Base-by-base conservation (phyloP, 2,329 filamentous ascomycete genomes). In the Arthrobotrys iridis region DNA sequence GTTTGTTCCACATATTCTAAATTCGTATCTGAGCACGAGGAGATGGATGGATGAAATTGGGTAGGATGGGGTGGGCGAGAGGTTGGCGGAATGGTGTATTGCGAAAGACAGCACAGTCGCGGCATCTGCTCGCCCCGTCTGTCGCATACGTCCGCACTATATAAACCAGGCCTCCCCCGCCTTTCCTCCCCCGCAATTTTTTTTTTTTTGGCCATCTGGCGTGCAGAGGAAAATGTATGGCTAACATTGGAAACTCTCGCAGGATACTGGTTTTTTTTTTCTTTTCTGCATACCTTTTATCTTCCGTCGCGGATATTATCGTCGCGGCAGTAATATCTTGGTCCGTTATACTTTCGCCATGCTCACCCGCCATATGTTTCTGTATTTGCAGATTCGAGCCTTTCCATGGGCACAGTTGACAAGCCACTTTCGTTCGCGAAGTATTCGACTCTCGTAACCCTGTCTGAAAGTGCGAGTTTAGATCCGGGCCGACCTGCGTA, bases 361-460 rank as follows among this genome's bases (percentile, higher is more conserved):
- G 68, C 35, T 74, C 68, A n/a, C 52, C 18, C n/a, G 33, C 11
- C 35, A 55, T 15, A 55, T 74, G 68, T n/a, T 35, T 52, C 18
- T 37, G 68, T n/a, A 30, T 52, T 13, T 37, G 43, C n/a, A 74
- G 18, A 46, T 66, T 66, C 18, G 43, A 22, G 1, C 60, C 60
- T 1, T 10, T 57, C 68, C 68, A 74, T 3, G 24, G 13, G 33
- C 68, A 74, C 1, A 62, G 22, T 4, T 46, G 30, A 24, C 68
- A 74, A 4, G 50, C 60, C 0, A 58, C 33, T 30, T 65, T 59
- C 3, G 59, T 24, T n/a, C 68, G 52, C 5, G 48, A 43, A 18
- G n/a, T n/a, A n/a, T 20, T 55, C 3, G 43, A 46, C 2, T 62
- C 52, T 35, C 41, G 37, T n/a, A 74, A 8, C 4, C 60, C 60